Evolutionary conservation across 2,329 filamentous ascomycete species (phyloP).

Genomic region (Zymoseptoria pseudotritici): DNA sequence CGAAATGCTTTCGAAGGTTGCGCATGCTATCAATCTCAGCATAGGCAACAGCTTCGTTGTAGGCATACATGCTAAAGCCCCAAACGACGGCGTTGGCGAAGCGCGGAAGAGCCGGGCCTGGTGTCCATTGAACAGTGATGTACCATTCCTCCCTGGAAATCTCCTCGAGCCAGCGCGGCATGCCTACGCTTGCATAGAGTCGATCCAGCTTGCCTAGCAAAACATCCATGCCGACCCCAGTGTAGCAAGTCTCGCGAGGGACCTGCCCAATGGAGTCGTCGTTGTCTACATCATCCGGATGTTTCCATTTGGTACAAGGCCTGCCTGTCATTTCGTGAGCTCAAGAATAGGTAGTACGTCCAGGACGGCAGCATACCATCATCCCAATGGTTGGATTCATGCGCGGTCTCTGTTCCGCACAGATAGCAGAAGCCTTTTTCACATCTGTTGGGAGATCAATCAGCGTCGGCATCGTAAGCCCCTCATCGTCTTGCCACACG

Average conservation of each 20-base stretch:
- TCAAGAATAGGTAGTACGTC: neutral
- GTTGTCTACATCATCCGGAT: neutral
- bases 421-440: neutral
- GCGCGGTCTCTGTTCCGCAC: neutral
- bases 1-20: neutral
- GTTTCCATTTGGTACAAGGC: neutral
- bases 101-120: neutral
- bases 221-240: neutral
- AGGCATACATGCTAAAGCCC: neutral
- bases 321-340: neutral
- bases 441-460: neutral
- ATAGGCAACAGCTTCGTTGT: neutral
- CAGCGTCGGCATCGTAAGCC: neutral
- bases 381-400: neutral
- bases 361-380: neutral
- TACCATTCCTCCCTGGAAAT: neutral
- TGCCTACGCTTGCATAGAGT: neutral
- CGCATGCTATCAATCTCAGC: neutral
- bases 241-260: neutral
- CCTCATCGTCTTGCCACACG: neutral
- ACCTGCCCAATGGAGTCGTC: neutral
- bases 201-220: neutral
- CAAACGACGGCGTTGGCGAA: neutral
- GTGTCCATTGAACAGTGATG: neutral
- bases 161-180: neutral